A percentile compares a stretch with the other conserved stretches of the same genome.
Evolutionary conservation across 1,139 yeast genomes (phyloP).

Genomic region (Lodderomyces metapsilosis): DNA sequence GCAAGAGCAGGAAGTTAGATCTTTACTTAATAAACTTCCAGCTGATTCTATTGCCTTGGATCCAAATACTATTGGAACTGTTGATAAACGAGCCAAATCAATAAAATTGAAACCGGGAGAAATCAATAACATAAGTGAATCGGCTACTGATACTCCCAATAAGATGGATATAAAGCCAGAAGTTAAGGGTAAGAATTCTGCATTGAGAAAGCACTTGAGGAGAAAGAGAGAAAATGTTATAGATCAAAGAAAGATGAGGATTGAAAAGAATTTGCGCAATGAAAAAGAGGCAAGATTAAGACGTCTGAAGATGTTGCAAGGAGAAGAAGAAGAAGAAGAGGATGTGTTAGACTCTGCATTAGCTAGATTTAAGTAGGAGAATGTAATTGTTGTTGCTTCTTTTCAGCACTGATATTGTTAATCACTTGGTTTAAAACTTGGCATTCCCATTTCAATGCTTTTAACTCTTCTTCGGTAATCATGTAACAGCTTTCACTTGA

Average conservation of each 20-base stretch:
- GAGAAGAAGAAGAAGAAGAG: slow-evolving; percentile 52
- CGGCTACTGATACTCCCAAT: slow-evolving; percentile 8
- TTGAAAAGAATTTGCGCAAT: slow-evolving; percentile 71
- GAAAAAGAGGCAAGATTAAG: slow-evolving; percentile 75
- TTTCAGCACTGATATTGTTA: not conserved
- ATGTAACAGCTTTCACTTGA: not conserved
- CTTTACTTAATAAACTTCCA: slow-evolving; percentile 80
- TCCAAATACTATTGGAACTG: slow-evolving; percentile 84
- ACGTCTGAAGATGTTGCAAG: slow-evolving; percentile 46
- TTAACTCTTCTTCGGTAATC: slow-evolving; percentile 14
- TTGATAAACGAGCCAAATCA: slow-evolving; percentile 66
- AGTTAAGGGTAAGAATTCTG: slow-evolving; percentile 77
- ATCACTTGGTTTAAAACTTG: slow-evolving; percentile 17
- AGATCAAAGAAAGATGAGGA: slow-evolving; percentile 80
- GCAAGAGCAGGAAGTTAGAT: slow-evolving; percentile 88
- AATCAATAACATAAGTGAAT: slow-evolving; percentile 45
- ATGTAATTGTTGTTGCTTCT: not conserved
- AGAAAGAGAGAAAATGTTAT: slow-evolving; percentile 85
- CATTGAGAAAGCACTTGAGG: slow-evolving; percentile 75
- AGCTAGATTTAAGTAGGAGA: slow-evolving; percentile 47
- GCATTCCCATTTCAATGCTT: slow-evolving; percentile 26
- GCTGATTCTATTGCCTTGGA: slow-evolving; percentile 92
- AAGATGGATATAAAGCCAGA: slow-evolving; percentile 55
- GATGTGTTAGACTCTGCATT: slow-evolving; percentile 58
- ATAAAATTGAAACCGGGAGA: slow-evolving; percentile 66